A percentile compares a stretch with the other conserved stretches of the same genome.
These are phyloP conservation scores for Pseudogymnoascus sp. DNA, from an alignment of 2,329 filamentous ascomycete genomes.

Conservation along the genomic window DNA sequence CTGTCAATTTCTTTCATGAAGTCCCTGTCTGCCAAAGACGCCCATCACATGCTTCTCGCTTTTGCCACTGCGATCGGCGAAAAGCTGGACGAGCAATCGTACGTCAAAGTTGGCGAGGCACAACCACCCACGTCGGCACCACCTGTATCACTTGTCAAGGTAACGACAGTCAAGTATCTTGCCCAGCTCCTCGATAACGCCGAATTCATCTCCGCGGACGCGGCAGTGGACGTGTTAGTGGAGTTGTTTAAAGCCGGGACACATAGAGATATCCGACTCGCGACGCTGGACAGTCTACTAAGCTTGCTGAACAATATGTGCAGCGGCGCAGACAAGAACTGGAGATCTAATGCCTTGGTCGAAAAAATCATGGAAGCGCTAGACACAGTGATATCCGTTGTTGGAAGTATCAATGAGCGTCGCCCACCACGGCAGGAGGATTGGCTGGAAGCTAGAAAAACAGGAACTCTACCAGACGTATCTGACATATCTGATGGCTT, in stretches of 20 bases:
- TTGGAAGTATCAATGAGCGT: slow-evolving; percentile 30
- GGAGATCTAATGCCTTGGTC: slow-evolving; percentile 12
- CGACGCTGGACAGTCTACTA: slow-evolving; percentile 28
- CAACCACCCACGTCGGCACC: slow-evolving; percentile 6
- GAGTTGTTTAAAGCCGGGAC: slow-evolving; percentile 24
- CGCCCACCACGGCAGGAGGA: slow-evolving; percentile 23
- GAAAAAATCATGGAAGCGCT: slow-evolving; percentile 21
- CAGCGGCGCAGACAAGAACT: slow-evolving; percentile 11
- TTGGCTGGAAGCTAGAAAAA: slow-evolving; percentile 25
- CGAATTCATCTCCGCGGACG: slow-evolving; percentile 26
- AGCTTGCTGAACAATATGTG: slow-evolving; percentile 21
- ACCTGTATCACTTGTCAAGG: slow-evolving; percentile 25
- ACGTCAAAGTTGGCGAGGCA: slow-evolving; percentile 11
- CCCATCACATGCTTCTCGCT: slow-evolving; percentile 22
- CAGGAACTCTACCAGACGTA: slow-evolving; percentile 18
- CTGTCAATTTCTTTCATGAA: slow-evolving; percentile 27
- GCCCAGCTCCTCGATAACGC: slow-evolving; percentile 30
- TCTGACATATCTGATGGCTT: slow-evolving; percentile 12
- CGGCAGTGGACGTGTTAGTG: slow-evolving; percentile 23
- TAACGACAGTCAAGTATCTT: slow-evolving; percentile 36
- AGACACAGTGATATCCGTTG: slow-evolving; percentile 26
- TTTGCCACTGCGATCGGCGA: slow-evolving; percentile 27
- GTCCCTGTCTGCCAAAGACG: slow-evolving; percentile 25
- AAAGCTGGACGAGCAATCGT: slow-evolving; percentile 22
- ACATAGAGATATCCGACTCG: slow-evolving; percentile 32